Evolutionary conservation across 768 basidiomycete species (phyloP), one percentile per base, ranked within the genome.

Genomic region (Lactarius hatsudake): DNA sequence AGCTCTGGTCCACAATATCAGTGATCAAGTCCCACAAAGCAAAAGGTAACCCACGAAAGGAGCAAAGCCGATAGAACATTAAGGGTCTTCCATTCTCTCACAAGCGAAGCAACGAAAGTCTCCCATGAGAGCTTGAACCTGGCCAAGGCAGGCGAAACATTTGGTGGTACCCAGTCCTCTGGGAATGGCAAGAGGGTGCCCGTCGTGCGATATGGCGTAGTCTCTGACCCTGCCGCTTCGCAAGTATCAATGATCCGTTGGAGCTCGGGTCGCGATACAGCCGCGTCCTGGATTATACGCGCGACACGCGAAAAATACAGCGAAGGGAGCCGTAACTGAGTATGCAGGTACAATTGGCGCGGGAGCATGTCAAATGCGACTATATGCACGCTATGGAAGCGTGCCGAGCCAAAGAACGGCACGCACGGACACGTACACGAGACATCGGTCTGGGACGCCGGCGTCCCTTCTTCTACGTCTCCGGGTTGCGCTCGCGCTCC

Each of bases 231-330:
- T 54, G 40, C 56, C 12, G 18, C 36, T 51, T 64, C 70, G 48
- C 74, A 74, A 5, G 75, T 73, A 23, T 76, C 78, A 34, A 81
- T 78, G 62, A 82, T 75, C 7, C 77, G 74, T 65, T 79, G 76
- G 3, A 93, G 83, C 72, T 93, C 91, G 10, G 87, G 89, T 67
- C 81, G 82, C 73, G 89, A 90, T 60, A 93, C 83, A 62, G 93
- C 87, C 2, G 91, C 90, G 64, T 91, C 89, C 71, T 88, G 84
- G 69, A 91, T 92, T 32, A 93, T 84, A 58, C 85, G 82, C 3
- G 89, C 84, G 28, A 93, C 91, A 3, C 91, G 86, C 3, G 87
- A 84, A 75, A 92, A 93, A 73, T 93, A 93, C 72, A 92, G 79
- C 0, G 88, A 83, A 2, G 91, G 92, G n/a, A 93, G 81, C 18